Base-by-base conservation (phyloP, 2,329 filamentous ascomycete genomes). In the Ceratocystis eucalypticola region DNA sequence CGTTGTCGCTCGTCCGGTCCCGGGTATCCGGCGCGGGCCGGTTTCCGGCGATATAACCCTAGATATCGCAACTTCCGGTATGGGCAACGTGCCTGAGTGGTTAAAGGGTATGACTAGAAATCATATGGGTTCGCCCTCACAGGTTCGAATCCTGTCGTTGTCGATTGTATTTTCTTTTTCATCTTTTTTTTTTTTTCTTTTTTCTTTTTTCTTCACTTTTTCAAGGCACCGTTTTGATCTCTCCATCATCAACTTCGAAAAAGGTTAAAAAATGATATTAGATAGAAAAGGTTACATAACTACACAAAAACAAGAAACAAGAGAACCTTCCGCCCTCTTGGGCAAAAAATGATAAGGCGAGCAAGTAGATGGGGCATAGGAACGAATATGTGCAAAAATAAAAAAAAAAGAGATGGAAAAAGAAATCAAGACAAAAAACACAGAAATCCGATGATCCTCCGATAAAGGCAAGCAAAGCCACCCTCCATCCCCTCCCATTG, bases 101-200 rank as follows among this genome's bases (percentile, higher is more conserved):
- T 67, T 67, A 67, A 67, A 64, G 66, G 66, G 66, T 67, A 64
- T 64, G 66, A 67, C 66, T 64, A 67, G 66, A 67, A 67, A 67
- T 67, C 66, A 64, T 64, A 64, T 67, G 66, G 66, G 50, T 67
- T 67, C 66, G 66, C 41, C 66, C 62, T 61, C 66, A 67, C 62
- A 64, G 50, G 66, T 67, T 67, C 66, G 66, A 67, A 64, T 67
- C 66, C 61, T 67, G 61, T 67, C 61, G 62, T 64, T 67, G 61
- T 67, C 66, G 61, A 8, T n/a, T 44, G 10, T 10, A 17, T 44
- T 61, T 62, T 20, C 28, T 62, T 63, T 55, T 62, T 10, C 15
- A 12, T 10, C 33, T 53, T 55, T 44, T 62, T 53, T 62, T 22
- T 66, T 55, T 44, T 62, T 53, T 62, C 20, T 22, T 66, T 17